Evolutionary conservation across 2,329 filamentous ascomycete genomes (phyloP), one percentile per base, ranked within the genome.

Genomic region (Scedosporium boydii): DNA sequence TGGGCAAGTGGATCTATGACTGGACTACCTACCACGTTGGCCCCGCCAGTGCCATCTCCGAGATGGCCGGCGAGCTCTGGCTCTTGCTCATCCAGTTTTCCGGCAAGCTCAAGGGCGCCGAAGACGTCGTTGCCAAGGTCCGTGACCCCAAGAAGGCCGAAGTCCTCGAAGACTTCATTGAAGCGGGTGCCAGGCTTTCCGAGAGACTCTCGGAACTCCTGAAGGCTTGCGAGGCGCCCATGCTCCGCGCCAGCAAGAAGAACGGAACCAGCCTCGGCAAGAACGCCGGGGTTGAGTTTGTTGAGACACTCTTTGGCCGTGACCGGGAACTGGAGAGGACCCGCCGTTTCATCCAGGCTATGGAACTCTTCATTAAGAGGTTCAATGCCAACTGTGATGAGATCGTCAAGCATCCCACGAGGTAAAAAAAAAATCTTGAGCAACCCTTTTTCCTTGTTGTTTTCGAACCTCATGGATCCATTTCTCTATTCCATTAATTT

Each of bases 1-100:
- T 99, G 34, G 95, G 95, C 71, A 97, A 97, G 78, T 99, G 95
- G 95, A 96, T 99, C 71, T 99, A 96, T 76, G 95, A 98, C 81
- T 99, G 95, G 95, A 97, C 95, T 18, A 91, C 97, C 66, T 96
- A 91, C 78, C 87, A 89, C 73, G 87, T 96, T 68, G 91, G 91
- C 44, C 85, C 91, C 14, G 84, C 85, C 48, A 91, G 89, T 10
- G 90, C 92, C 59, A 90, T 97, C 71, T 86, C 92, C 61, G 92
- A 97, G 67, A 87, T 96, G 75, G 93, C 95, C 2, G 95, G 93
- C 68, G 93, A 98, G 70, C 82, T 99, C 62, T 99, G 95, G 95
- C 83, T 98, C 26, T 82, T 97, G 58, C 84, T 98, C 64, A 98
- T 98, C 74, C 90, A 97, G 76, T 82, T 98, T 56, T 89, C 92